Base-by-base conservation (phyloP, 2,329 filamentous ascomycete genomes). In the Dactylellina parvicollis region DNA sequence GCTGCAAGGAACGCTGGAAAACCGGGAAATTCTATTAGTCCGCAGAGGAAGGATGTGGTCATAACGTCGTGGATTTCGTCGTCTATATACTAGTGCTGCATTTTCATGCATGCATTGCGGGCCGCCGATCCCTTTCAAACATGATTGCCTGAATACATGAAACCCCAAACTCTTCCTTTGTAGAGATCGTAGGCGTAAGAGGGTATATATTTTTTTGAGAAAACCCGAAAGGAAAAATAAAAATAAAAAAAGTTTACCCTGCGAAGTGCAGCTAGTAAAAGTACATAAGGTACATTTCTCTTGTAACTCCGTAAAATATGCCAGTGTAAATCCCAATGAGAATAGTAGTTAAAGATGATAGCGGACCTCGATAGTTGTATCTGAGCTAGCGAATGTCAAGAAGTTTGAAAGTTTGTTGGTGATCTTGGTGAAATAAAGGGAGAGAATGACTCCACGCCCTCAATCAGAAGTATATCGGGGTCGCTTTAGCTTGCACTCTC, bases 401-500 rank as follows among this genome's bases (percentile, higher is more conserved):
- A 54, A 44, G 36, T 24, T 26, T 54, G 18, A 54, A 52, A 46
- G 24, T 5, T 60, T 44, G 28, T 28, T 36, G 20, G 18, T 40
- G 47, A 46, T 47, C 28, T 22, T 57, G 34, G 32, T 28, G n/a
- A 66, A 42, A 44, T 24, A 16, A 40, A 34, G 12, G 40, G 36
- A 28, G 42, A 44, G 16, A 36, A 20, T 14, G 9, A 34, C 24
- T n/a, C 18, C 12, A 7, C 3, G 9, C 32, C 9, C 47, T 40
- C 20, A 36, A 8, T 50, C 47, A 69, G 24, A 69, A 69, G 26
- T 60, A 60, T 20, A 69, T 52, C 20, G 64, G 50, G 7, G 67
- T 73, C 8, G 69, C 69, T 22, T n/a, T 40, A 24, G 69, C 69
- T 32, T 60, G 69, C 10, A 73, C 69, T 30, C 44, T 54, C 20